Percentiles rank a stretch among this genome's conserved stretches.
Conservation (phyloP, 306 rosid species). For the Lupinus albus region DNA sequence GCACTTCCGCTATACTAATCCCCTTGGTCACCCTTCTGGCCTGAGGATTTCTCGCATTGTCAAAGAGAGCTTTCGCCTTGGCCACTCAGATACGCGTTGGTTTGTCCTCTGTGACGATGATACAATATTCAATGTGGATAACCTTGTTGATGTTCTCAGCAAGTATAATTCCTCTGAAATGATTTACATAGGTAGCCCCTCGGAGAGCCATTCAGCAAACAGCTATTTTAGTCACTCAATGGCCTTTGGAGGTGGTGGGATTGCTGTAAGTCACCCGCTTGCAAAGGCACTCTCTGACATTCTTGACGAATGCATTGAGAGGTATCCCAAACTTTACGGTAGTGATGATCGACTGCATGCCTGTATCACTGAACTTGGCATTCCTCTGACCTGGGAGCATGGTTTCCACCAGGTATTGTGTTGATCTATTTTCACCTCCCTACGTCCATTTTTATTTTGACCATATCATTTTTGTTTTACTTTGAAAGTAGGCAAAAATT, state of each 20-base stretch:
- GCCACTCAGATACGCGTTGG: constrained; percentile 61
- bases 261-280: constrained; percentile 66
- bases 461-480: constrained; percentile 8
- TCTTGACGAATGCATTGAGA: constrained; percentile 71
- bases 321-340: constrained; percentile 80
- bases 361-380: constrained; percentile 77
- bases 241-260: constrained; percentile 85
- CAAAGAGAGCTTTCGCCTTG: constrained; percentile 65
- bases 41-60: constrained; percentile 71
- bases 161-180: constrained; percentile 80
- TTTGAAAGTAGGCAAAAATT: constrained; percentile 3
- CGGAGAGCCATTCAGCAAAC: constrained; percentile 82
- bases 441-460: not conserved
- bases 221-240: constrained; percentile 77
- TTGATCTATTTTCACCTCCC: constrained; percentile 8
- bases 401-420: constrained; percentile 79
- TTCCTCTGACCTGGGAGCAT: constrained; percentile 67
- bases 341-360: constrained; percentile 86
- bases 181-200: constrained; percentile 78
- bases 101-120: constrained; percentile 78
- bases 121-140: constrained; percentile 69
- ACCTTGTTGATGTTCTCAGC: constrained; percentile 68
- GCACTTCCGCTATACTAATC: constrained; percentile 71
- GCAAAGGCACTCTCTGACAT: constrained; percentile 62
- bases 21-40: constrained; percentile 80